Base-by-base conservation (phyloP, 1,139 yeast genomes). In the Candida glucosophila region DNA sequence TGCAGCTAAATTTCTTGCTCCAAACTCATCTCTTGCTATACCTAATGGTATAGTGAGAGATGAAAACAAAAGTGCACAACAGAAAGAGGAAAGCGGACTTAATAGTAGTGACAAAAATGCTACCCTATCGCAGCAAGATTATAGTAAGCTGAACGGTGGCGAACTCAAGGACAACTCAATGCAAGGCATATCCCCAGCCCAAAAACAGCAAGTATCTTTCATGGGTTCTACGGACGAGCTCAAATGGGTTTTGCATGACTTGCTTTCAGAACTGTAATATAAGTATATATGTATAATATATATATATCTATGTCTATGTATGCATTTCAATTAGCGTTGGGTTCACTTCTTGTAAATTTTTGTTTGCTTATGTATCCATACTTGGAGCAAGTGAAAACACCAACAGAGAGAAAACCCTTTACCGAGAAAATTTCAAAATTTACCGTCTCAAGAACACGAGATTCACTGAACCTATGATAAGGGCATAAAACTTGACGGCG, bases 201-300 rank as follows among this genome's bases (percentile, higher is more conserved):
- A 14, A n/a, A n/a, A 17, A 13, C n/a, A 17, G 8, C n/a, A 9
- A 8, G 27, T 22, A 17, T 33, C 54, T 6, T 72, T 69, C 41
- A 54, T 72, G 20, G 88, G 88, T 5, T 62, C 77, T 0, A 65
- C 72, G 14, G 80, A 77, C 35, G 92, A 80, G 44, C 55, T 80
- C 35, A 73, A 75, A 39, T 74, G 85, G 81, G 58, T 79, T 27
- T 61, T 80, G 22, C 77, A 74, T 50, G 88, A 78, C 34, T 51
- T 64, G 33, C 46, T 59, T 8, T 45, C 62, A 11, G 51, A 61
- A 5, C 54, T 56, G 53, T 58, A 43, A 44, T 26, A 24, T 21
- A 10, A 20, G 15, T 15, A 22, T 14, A 14, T 27, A 22, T 10
- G 22, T 22, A 12, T 26, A 19, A 18, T 26, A 21, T 20, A 22